Evolutionary conservation across 2,329 filamentous ascomycete species (phyloP).

Genomic region (Fusarium udum): DNA sequence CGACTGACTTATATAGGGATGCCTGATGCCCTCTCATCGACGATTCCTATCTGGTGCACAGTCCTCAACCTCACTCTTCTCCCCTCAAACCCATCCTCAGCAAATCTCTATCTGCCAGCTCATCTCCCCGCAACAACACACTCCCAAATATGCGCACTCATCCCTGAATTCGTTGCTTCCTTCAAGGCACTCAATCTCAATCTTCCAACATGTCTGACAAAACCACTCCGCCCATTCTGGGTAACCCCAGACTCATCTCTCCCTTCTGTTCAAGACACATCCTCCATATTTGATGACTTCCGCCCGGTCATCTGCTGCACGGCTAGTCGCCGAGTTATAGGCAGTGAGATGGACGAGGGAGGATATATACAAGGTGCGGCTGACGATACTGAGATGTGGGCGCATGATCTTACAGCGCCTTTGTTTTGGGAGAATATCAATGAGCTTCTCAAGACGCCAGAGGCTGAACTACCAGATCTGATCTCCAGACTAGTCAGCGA

Average conservation of each 20-base stretch:
- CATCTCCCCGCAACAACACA: constrained; percentile 77
- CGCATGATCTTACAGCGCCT: constrained; percentile 77
- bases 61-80: constrained; percentile 86
- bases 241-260: constrained; percentile 74
- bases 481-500: constrained; percentile 57
- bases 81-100: constrained; percentile 58
- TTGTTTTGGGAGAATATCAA: constrained; percentile 81
- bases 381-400: constrained; percentile 96
- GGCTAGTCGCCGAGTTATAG: constrained; percentile 76
- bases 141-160: constrained; percentile 75
- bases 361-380: constrained; percentile 92
- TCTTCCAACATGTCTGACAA: constrained; percentile 67
- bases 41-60: constrained; percentile 91
- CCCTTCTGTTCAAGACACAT: constrained; percentile 44
- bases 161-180: constrained; percentile 64
- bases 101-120: constrained; percentile 75
- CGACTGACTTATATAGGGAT: constrained; percentile 64
- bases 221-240: constrained; percentile 83
- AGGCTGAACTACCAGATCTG: constrained; percentile 68
- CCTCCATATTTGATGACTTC: constrained; percentile 63
- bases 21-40: constrained; percentile 94
- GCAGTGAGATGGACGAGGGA: constrained; percentile 70
- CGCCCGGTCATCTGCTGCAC: constrained; percentile 86
- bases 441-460: constrained; percentile 68
- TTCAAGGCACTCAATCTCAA: constrained; percentile 65